phyloP scores from a whole-genome alignment of 192 early-diverging fungal species.

The Diversispora eburnea region DNA sequence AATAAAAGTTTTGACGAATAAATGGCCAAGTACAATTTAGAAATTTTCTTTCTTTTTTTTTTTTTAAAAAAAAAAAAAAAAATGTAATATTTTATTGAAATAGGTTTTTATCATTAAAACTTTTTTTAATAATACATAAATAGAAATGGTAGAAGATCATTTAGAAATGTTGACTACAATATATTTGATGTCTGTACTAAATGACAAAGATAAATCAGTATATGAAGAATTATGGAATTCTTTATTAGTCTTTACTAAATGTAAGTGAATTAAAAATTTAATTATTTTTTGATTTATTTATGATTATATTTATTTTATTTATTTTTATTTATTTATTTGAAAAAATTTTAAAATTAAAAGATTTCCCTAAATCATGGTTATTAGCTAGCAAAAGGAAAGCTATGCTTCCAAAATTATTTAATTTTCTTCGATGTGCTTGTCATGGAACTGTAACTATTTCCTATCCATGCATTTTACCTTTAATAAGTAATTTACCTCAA shows the following conservation, averaged over 20 bases:
- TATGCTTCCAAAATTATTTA: slow-evolving; percentile 56
- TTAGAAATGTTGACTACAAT: slow-evolving; percentile 47
- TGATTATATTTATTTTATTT: no score
- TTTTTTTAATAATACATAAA: neutral
- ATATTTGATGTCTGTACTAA: slow-evolving; percentile 66
- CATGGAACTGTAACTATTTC: slow-evolving; percentile 62
- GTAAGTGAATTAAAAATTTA: slow-evolving; percentile 25
- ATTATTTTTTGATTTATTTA: no score
- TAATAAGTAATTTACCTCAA: slow-evolving; percentile 62
- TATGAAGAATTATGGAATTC: slow-evolving; percentile 88
- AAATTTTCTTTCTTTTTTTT: slow-evolving; percentile 34
- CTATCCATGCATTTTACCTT: slow-evolving; percentile 74
- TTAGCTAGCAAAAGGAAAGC: slow-evolving; percentile 55
- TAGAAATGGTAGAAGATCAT: slow-evolving; percentile 33
- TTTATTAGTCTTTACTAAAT: slow-evolving; percentile 69
- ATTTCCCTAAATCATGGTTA: slow-evolving; percentile 62
- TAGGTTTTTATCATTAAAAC: neutral
- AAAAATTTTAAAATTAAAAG: slow-evolving; percentile 7
- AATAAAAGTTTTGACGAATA: slow-evolving; percentile 47
- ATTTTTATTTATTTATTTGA: no score
- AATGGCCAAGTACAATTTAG: slow-evolving; percentile 40
- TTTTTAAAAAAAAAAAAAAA: slow-evolving; percentile 36
- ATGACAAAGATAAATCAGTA: slow-evolving; percentile 66
- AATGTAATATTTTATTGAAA: no score
- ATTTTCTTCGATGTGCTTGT: slow-evolving; percentile 63